Percentiles rank a stretch among this genome's conserved stretches.
These are phyloP conservation scores for Asterella californica DNA, from an alignment of 225 moss, liverwort and hornwort species.

Conservation along the genomic window DNA sequence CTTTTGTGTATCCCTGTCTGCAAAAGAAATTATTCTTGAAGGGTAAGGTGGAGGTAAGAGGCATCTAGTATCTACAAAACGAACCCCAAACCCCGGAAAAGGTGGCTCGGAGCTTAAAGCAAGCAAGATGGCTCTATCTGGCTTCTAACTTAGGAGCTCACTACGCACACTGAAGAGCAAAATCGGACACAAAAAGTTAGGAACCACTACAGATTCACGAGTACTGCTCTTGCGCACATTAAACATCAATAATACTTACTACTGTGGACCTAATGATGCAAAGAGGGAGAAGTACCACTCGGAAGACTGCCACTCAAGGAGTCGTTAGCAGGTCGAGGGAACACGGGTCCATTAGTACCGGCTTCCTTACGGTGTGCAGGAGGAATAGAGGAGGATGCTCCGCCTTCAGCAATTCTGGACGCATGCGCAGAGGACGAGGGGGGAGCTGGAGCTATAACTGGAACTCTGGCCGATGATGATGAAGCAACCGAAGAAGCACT, in stretches of 20 bases:
- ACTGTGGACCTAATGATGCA: background rate
- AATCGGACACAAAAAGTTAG: background rate
- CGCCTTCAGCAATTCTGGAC: slow-evolving; percentile 18
- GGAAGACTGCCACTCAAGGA: slow-evolving; percentile 1
- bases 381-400: slow-evolving; percentile 8
- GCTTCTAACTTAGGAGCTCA: background rate
- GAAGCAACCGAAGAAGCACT: background rate
- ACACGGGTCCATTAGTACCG: background rate
- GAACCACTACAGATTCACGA: background rate
- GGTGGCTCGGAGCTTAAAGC: background rate
- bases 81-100: background rate
- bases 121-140: background rate
- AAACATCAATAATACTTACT: background rate
- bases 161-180: background rate
- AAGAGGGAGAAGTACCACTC: slow-evolving; percentile 2
- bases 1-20: background rate
- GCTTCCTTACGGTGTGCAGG: background rate
- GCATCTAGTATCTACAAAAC: background rate
- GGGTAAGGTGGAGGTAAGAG: background rate
- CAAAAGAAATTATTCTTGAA: background rate
- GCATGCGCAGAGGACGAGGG: background rate
- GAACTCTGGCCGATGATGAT: background rate
- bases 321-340: background rate
- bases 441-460: background rate
- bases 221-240: background rate